These are phyloP conservation scores for Fusarium cicatricum DNA, from an alignment of 2,329 filamentous ascomycete genomes.

Conservation along the genomic window DNA sequence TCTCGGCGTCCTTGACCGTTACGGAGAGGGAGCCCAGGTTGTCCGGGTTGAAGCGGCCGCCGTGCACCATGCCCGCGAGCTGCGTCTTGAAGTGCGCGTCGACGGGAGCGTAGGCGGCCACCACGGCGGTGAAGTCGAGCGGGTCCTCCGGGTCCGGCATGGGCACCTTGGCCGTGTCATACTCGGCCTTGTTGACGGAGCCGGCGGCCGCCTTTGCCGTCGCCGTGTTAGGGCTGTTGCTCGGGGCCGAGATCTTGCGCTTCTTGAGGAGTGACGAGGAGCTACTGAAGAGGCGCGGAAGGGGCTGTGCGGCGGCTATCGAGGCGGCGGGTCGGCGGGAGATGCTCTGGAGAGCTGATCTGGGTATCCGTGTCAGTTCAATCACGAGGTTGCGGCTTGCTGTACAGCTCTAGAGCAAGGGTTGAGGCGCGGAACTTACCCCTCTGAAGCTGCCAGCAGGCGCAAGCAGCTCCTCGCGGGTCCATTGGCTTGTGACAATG, in stretches of 20 bases:
- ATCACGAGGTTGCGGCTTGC: neutral
- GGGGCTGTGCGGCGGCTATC: slow-evolving; percentile 1
- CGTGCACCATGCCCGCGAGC: slow-evolving; percentile 51
- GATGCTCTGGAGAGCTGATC: slow-evolving; percentile 26
- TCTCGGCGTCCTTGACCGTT: slow-evolving; percentile 43
- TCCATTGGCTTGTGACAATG: slow-evolving; percentile 38
- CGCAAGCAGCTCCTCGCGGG: slow-evolving; percentile 34
- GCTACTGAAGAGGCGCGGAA: slow-evolving; percentile 43
- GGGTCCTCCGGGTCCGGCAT: slow-evolving; percentile 53
- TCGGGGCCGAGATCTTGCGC: slow-evolving; percentile 47
- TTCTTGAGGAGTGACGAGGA: slow-evolving; percentile 48
- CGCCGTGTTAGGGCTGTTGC: slow-evolving; percentile 41
- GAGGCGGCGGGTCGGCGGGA: slow-evolving; percentile 18
- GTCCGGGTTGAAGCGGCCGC: slow-evolving; percentile 62
- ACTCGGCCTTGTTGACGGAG: slow-evolving; percentile 27
- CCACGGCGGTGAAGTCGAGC: slow-evolving; percentile 59
- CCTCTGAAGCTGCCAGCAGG: slow-evolving; percentile 36
- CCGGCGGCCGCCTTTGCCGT: slow-evolving; percentile 28
- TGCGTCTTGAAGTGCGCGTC: slow-evolving; percentile 55
- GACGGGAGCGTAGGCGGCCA: slow-evolving; percentile 52
- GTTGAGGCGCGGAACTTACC: slow-evolving; percentile 19
- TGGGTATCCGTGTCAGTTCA: slow-evolving; percentile 22
- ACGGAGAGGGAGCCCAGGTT: slow-evolving; percentile 57
- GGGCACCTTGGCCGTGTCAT: slow-evolving; percentile 33
- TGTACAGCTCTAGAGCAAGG: neutral